Conservation (phyloP, 805 yeast genomes). For the Candida khao-thaluensis region DNA sequence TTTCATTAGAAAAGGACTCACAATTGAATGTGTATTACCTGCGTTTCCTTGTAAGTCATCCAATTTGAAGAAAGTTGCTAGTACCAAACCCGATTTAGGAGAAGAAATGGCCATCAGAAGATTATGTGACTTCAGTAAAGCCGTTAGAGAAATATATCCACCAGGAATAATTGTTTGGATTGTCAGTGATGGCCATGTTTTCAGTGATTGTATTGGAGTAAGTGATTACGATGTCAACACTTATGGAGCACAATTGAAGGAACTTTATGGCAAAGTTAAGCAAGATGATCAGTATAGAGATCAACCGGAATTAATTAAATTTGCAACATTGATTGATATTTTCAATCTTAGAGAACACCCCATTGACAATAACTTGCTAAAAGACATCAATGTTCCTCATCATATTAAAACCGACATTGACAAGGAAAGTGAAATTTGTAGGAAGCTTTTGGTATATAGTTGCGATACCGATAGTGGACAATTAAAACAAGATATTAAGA, state of each 20-base stretch:
- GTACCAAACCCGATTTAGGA: constrained; percentile 54
- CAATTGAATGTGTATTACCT: constrained; percentile 57
- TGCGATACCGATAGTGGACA: constrained; percentile 41
- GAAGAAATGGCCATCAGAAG: constrained; percentile 34
- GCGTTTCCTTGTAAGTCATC: constrained; percentile 68
- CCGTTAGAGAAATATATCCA: constrained; percentile 39
- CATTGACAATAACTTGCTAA: constrained; percentile 18
- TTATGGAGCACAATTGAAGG: constrained; percentile 45
- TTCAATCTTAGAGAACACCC: constrained; percentile 23
- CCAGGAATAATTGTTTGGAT: constrained; percentile 58
- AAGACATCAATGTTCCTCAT: constrained; percentile 27
- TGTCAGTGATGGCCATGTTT: constrained; percentile 66
- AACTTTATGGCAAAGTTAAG: constrained; percentile 31
- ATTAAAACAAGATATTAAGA: constrained; percentile 32
- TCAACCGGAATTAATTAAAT: constrained; percentile 22
- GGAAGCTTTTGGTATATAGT: constrained; percentile 34
- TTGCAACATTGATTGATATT: constrained; percentile 36
- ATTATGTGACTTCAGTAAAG: constrained; percentile 30
- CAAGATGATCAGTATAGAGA: not conserved
- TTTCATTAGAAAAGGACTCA: constrained; percentile 48
- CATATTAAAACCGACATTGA: constrained; percentile 34
- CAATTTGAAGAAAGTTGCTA: constrained; percentile 51
- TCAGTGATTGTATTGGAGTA: constrained; percentile 62
- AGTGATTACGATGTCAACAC: constrained; percentile 53
- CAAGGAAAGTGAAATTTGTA: constrained; percentile 31